Conservation (phyloP, 352 stramenopile species). For the Elongisporangium prolatum region DNA sequence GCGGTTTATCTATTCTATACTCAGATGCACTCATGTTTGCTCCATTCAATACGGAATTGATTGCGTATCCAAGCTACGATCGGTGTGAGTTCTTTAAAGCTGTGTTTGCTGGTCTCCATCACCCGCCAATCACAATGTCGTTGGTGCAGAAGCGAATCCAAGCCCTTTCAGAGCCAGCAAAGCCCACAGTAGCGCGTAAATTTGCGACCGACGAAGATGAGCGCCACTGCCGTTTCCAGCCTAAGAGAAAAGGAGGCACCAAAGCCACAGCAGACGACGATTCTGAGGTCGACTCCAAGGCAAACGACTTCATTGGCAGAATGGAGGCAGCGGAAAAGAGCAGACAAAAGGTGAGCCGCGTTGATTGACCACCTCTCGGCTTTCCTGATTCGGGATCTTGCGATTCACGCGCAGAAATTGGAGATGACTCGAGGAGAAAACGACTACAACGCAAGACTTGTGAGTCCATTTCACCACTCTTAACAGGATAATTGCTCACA, state of each 20-base stretch:
- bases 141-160: slow-evolving; percentile 57
- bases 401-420: slow-evolving; percentile 40
- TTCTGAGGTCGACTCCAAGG: slow-evolving; percentile 28
- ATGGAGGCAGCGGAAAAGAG: slow-evolving; percentile 82
- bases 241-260: slow-evolving; percentile 17
- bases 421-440: slow-evolving; percentile 69
- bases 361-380: too few relatives aligned
- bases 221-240: slow-evolving; percentile 64
- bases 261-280: slow-evolving; percentile 14
- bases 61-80: slow-evolving; percentile 30
- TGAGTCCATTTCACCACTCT: slow-evolving; percentile 12
- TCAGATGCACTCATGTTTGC: too few relatives aligned
- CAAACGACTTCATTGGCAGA: slow-evolving; percentile 52
- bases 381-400: too few relatives aligned
- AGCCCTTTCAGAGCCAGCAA: slow-evolving; percentile 42
- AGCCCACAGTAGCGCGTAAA: slow-evolving; percentile 29
- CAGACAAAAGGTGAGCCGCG: slow-evolving; percentile 69
- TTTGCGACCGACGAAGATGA: slow-evolving; percentile 75
- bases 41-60: too few relatives aligned
- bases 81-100: slow-evolving; percentile 10
- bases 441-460: slow-evolving; percentile 60
- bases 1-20: too few relatives aligned
- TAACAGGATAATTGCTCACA: neutral
- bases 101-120: neutral
- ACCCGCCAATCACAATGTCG: neutral